A percentile compares a stretch with the other conserved stretches of the same genome.
These are phyloP conservation scores for Dothidotthia symphoricarpi DNA, from an alignment of 2,329 filamentous ascomycete genomes.

Conservation along the genomic window DNA sequence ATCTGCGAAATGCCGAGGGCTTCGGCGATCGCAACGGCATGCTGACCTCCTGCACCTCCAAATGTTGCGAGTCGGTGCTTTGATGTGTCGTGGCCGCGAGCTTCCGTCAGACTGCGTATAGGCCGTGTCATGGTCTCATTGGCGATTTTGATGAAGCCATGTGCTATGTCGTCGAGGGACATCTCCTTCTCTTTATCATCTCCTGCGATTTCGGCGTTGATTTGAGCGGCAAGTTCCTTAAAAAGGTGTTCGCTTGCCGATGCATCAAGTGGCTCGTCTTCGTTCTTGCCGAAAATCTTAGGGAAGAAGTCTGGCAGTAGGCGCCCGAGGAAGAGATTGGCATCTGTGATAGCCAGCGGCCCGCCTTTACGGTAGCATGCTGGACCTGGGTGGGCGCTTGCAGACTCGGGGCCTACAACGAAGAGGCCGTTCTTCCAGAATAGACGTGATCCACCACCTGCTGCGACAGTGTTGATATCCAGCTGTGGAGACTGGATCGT, in stretches of 20 bases:
- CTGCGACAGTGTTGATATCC: conserved; percentile 93
- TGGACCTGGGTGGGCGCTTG: conserved; percentile 83
- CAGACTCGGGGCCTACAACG: conserved; percentile 85
- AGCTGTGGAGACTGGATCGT: conserved; percentile 90
- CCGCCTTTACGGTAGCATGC: conserved; percentile 90
- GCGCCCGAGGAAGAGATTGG: conserved; percentile 80
- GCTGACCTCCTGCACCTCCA: conserved; percentile 86
- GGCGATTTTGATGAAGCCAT: conserved; percentile 84
- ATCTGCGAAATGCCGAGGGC: conserved; percentile 83
- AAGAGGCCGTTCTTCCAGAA: conserved; percentile 91
- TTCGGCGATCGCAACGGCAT: conserved; percentile 86
- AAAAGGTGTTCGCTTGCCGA: conserved; percentile 74
- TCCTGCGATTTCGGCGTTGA: conserved; percentile 72
- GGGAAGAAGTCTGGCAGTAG: conserved; percentile 89
- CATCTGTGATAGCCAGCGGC: conserved; percentile 88
- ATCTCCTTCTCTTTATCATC: conserved; percentile 59
- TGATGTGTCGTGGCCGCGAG: conserved; percentile 86
- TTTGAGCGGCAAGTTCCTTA: conserved; percentile 70
- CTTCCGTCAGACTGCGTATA: conserved; percentile 86
- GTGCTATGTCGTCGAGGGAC: conserved; percentile 79
- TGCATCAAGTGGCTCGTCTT: conserved; percentile 75
- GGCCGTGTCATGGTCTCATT: conserved; percentile 91
- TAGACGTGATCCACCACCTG: conserved; percentile 78
- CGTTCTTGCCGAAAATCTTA: conserved; percentile 89
- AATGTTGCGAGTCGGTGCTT: conserved; percentile 90